Conservation (phyloP, 148 eudicot species). For the Silene latifolia region DNA sequence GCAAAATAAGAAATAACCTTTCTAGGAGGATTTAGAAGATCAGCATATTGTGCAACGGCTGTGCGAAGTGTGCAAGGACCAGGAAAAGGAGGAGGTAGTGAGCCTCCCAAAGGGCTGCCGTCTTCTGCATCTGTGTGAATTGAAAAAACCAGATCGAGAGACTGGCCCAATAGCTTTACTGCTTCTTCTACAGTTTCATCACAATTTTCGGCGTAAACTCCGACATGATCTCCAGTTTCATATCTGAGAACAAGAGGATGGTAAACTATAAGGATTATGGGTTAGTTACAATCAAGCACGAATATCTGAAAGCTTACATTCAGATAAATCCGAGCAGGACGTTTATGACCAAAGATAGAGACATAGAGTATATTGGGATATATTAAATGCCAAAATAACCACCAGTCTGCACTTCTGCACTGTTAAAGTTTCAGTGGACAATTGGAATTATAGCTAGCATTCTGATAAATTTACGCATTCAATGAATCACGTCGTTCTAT, state of each 20-base stretch:
- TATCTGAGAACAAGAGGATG: slow-evolving; percentile 45
- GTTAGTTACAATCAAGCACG: not conserved
- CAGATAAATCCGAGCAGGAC: no score
- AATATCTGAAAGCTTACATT: not conserved
- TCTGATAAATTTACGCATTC: no score
- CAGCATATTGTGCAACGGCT: slow-evolving; percentile 75
- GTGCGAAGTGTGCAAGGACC: slow-evolving; percentile 71
- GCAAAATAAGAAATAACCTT: slow-evolving; percentile 40
- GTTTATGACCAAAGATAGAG: no score
- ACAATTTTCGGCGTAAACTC: slow-evolving; percentile 74
- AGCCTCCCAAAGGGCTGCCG: slow-evolving; percentile 67
- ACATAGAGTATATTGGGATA: no score
- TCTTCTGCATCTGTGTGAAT: slow-evolving; percentile 69
- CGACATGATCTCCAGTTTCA: slow-evolving; percentile 91
- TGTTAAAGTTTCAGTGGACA: not conserved
- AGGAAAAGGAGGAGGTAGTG: slow-evolving; percentile 83
- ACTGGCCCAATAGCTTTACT: slow-evolving; percentile 55
- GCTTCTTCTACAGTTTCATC: slow-evolving; percentile 78
- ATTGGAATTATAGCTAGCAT: no score
- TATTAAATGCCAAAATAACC: not conserved
- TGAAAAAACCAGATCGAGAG: slow-evolving; percentile 60
- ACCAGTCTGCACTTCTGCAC: not conserved
- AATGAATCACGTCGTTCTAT: no score
- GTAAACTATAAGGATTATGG: not conserved
- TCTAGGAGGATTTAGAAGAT: slow-evolving; percentile 69